A percentile compares a stretch with the other conserved stretches of the same genome.
phyloP scores from a whole-genome alignment of 1,284 basidiomycete genomes.

The Ceratobasidium theobromae region DNA sequence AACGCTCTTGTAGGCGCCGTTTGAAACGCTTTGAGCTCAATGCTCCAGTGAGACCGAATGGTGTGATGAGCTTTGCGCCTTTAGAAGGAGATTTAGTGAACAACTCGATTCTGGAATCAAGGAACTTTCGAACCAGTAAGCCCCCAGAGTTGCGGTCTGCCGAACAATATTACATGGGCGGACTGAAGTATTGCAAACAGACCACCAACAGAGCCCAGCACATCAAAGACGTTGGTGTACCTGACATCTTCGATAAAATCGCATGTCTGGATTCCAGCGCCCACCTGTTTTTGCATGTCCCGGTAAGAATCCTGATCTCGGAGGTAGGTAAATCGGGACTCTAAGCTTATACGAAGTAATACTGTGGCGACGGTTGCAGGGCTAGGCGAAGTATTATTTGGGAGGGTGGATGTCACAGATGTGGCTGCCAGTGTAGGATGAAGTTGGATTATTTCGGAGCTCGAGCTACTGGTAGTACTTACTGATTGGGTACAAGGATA shows the following conservation, averaged over 20 bases:
- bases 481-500: not conserved
- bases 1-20: not conserved
- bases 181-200: not conserved
- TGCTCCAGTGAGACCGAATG: not conserved
- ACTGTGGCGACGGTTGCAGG: not conserved
- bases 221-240: no score
- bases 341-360: not conserved
- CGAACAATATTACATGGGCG: not conserved
- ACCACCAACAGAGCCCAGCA: slow-evolving; percentile 7
- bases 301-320: not conserved
- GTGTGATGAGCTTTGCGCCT: not conserved
- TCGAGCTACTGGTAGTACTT: not conserved
- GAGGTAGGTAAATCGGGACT: not conserved
- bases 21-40: not conserved
- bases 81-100: not conserved
- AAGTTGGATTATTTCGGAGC: not conserved
- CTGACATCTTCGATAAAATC: not conserved
- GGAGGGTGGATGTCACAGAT: no score
- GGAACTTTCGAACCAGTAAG: not conserved
- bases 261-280: not conserved
- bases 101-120: not conserved
- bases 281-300: not conserved
- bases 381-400: not conserved
- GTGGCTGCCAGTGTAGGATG: no score
- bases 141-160: not conserved